phyloP scores from a whole-genome alignment of 2,329 filamentous ascomycete species.

The Xylariaceae sp. region DNA sequence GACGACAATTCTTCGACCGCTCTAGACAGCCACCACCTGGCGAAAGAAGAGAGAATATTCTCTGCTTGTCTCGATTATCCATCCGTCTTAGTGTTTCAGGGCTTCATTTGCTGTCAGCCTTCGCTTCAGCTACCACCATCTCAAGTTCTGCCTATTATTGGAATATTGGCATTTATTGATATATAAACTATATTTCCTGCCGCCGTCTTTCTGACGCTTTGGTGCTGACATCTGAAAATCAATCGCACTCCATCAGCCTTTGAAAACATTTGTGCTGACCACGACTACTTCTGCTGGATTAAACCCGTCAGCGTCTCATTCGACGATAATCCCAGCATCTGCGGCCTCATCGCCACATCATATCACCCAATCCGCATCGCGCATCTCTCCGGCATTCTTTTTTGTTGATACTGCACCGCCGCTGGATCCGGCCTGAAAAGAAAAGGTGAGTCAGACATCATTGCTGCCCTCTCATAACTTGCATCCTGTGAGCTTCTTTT shows the following conservation, averaged over 20 bases:
- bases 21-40: slow-evolving; percentile 5
- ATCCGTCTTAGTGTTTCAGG: slow-evolving; percentile 13
- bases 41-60: slow-evolving; percentile 19
- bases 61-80: slow-evolving; percentile 26
- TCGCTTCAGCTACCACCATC: slow-evolving; percentile 19
- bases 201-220: slow-evolving; percentile 29
- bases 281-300: slow-evolving; percentile 18
- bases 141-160: slow-evolving; percentile 13
- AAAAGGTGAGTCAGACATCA: slow-evolving; percentile 34
- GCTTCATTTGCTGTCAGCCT: slow-evolving; percentile 19
- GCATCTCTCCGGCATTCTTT: slow-evolving; percentile 16
- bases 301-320: slow-evolving; percentile 21
- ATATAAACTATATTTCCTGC: slow-evolving; percentile 24
- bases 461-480: slow-evolving; percentile 16
- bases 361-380: slow-evolving; percentile 27
- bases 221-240: slow-evolving; percentile 34
- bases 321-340: slow-evolving; percentile 25
- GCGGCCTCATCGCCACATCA: slow-evolving; percentile 28
- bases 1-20: slow-evolving; percentile 19
- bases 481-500: slow-evolving; percentile 19
- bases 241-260: slow-evolving; percentile 24
- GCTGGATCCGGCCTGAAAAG: slow-evolving; percentile 23
- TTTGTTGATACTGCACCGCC: slow-evolving; percentile 21
- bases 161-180: slow-evolving; percentile 18
- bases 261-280: slow-evolving; percentile 5